These are phyloP conservation scores for Pythium folliculosum DNA, from an alignment of 352 stramenopile genomes.

Conservation along the genomic window DNA sequence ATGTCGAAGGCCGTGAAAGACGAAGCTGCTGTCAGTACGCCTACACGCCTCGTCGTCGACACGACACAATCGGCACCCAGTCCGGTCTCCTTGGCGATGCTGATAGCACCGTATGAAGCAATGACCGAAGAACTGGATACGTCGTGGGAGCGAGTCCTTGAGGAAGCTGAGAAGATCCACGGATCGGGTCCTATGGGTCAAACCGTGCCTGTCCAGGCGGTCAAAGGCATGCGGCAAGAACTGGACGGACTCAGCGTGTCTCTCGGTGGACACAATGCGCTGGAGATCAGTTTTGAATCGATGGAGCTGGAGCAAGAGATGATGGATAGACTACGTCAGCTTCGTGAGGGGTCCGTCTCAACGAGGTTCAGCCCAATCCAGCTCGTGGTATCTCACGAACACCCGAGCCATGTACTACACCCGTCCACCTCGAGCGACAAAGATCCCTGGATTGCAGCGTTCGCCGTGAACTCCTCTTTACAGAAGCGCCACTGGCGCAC, in stretches of 20 bases:
- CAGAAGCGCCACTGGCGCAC: conserved; percentile 45
- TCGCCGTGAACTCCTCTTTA: conserved; percentile 51
- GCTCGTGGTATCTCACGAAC: conserved; percentile 43
- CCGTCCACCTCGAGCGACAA: not conserved
- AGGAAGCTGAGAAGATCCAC: conserved; percentile 16
- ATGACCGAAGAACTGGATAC: conserved; percentile 26
- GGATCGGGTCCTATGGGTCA: not conserved
- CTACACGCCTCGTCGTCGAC: not conserved
- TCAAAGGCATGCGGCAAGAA: not conserved
- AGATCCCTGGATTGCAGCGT: conserved; percentile 30
- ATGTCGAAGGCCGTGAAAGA: conserved; percentile 24
- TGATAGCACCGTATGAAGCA: conserved; percentile 28
- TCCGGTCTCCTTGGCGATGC: conserved; percentile 1
- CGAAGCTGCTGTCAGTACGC: not conserved
- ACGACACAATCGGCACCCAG: not conserved
- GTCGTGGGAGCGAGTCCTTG: conserved; percentile 22
- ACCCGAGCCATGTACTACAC: conserved; percentile 28
- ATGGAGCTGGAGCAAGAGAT: conserved; percentile 44
- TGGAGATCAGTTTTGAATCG: conserved; percentile 49
- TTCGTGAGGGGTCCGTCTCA: conserved; percentile 49
- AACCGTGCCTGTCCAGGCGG: not conserved
- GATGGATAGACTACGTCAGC: conserved; percentile 41
- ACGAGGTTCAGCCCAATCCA: conserved; percentile 55
- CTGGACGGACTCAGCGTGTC: conserved; percentile 1
- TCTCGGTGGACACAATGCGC: conserved; percentile 20